Conservation (phyloP, 345 rosid genomes). For the Citropsis articulata region DNA sequence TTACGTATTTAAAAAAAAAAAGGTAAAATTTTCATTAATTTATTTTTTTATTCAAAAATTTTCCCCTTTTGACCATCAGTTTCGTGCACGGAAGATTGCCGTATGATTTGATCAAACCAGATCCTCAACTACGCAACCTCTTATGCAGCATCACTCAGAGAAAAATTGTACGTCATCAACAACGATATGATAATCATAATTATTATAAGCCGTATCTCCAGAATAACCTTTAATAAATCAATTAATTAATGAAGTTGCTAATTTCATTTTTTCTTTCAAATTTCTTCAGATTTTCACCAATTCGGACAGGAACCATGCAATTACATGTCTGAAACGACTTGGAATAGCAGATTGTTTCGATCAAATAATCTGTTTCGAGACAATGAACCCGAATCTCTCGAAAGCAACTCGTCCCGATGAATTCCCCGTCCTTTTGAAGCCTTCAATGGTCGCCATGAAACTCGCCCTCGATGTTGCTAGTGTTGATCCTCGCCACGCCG, state of each 20-base stretch:
- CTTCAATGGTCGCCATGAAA: constrained; percentile 73
- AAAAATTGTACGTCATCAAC: constrained; percentile 53
- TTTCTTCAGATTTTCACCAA: constrained; percentile 72
- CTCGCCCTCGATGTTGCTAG: constrained; percentile 57
- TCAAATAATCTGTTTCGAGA: constrained; percentile 81
- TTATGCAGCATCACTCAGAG: constrained; percentile 59
- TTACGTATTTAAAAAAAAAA: background rate
- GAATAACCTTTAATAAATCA: background rate
- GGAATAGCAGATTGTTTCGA: constrained; percentile 81
- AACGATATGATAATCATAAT: background rate
- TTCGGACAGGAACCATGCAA: constrained; percentile 82
- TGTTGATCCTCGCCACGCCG: constrained; percentile 70
- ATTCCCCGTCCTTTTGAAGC: constrained; percentile 74
- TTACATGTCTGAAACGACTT: constrained; percentile 44
- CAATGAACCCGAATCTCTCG: constrained; percentile 77
- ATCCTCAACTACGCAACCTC: constrained; percentile 57
- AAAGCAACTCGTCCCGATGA: constrained; percentile 62
- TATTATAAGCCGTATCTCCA: background rate
- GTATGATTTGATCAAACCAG: constrained; percentile 68
- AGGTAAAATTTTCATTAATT: background rate
- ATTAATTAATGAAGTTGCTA: background rate
- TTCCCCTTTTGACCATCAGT: constrained; percentile 32
- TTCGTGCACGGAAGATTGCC: constrained; percentile 96
- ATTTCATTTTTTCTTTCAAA: background rate
- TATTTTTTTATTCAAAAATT: background rate